phyloP scores from a whole-genome alignment of 495 filamentous ascomycete species.

The Penicillium maclennaniae region DNA sequence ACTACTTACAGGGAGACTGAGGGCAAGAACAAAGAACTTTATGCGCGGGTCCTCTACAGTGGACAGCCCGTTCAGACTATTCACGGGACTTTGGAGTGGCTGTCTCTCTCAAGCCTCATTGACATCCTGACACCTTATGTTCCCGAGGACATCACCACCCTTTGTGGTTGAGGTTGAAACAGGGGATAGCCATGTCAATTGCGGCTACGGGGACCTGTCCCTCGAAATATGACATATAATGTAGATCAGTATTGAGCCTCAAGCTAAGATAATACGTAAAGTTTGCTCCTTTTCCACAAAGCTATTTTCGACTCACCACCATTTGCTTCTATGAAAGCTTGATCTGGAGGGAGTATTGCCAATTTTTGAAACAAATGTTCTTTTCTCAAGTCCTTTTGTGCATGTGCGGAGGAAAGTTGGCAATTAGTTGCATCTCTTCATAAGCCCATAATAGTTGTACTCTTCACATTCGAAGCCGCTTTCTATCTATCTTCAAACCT shows the following conservation, averaged over 20 bases:
- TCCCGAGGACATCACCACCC: conserved; percentile 8
- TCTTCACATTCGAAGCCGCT: too few species aligned
- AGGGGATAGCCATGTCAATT: not conserved
- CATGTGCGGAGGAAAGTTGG: too few species aligned
- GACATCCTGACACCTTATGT: conserved; percentile 14
- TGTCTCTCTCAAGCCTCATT: conserved; percentile 10
- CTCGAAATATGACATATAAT: not conserved
- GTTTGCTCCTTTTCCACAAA: too few species aligned
- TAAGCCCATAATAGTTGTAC: not conserved
- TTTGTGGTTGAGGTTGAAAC: conserved; percentile 18
- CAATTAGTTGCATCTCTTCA: not conserved
- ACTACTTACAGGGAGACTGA: conserved; percentile 14
- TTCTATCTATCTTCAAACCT: not conserved
- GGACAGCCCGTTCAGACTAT: conserved; percentile 22
- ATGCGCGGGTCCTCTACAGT: conserved; percentile 40
- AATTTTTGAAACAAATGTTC: too few species aligned
- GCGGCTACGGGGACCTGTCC: not conserved
- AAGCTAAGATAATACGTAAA: not conserved
- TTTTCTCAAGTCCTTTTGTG: too few species aligned
- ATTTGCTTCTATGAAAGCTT: too few species aligned
- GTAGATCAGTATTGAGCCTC: not conserved
- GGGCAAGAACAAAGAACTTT: conserved; percentile 11
- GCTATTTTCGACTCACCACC: too few species aligned
- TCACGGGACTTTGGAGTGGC: conserved; percentile 14
- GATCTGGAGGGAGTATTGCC: too few species aligned